Conservation (phyloP, 441 rosid species). For the Capsella rubella region DNA sequence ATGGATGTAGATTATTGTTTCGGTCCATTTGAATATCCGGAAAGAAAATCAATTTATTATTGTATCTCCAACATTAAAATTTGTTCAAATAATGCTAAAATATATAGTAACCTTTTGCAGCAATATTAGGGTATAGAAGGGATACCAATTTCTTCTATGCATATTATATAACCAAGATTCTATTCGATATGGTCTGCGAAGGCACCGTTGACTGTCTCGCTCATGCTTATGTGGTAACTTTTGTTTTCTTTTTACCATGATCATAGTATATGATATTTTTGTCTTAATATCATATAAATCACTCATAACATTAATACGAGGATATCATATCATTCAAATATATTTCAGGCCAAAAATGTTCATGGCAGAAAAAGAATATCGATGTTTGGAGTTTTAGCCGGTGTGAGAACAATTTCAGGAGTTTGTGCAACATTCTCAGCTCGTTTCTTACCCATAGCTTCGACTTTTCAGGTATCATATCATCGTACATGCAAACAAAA, state of each 20-base stretch:
- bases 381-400: conserved; percentile 71
- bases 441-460: conserved; percentile 64
- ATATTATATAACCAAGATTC: conserved; percentile 57
- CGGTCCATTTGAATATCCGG: too few species aligned
- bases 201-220: conserved; percentile 74
- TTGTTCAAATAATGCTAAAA: background rate
- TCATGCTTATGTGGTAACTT: conserved; percentile 82
- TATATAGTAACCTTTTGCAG: conserved; percentile 46
- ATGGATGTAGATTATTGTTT: too few species aligned
- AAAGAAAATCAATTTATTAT: too few species aligned
- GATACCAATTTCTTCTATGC: conserved; percentile 66
- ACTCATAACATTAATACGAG: background rate
- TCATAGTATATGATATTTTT: conserved; percentile 1
- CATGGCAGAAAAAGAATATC: conserved; percentile 55
- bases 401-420: conserved; percentile 52
- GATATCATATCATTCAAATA: background rate
- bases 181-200: conserved; percentile 68
- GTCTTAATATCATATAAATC: background rate
- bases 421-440: conserved; percentile 69
- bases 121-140: conserved; percentile 72
- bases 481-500: background rate
- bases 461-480: conserved; percentile 62
- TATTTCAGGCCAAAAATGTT: conserved; percentile 67
- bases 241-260: background rate
- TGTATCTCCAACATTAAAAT: too few species aligned